phyloP scores from a whole-genome alignment of 306 rosid genomes.

The Glycine soja region DNA sequence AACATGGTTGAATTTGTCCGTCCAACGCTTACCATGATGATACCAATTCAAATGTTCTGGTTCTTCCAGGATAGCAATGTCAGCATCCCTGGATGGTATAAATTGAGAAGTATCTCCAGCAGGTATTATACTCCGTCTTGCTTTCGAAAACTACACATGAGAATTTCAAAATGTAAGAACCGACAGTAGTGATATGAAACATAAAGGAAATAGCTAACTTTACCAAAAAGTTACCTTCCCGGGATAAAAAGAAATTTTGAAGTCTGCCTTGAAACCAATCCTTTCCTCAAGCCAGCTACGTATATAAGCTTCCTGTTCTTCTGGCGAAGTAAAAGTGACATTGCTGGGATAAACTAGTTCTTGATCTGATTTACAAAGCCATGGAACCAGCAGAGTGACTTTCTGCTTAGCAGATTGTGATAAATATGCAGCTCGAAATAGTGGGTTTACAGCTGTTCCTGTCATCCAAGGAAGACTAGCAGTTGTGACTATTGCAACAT shows the following conservation, averaged over 20 bases:
- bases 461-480: constrained; percentile 99
- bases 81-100: constrained; percentile 89
- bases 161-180: constrained; percentile 46
- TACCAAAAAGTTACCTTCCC: constrained; percentile 74
- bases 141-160: constrained; percentile 74
- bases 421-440: constrained; percentile 96
- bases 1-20: constrained; percentile 94
- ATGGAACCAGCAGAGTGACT: constrained; percentile 93
- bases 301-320: constrained; percentile 89
- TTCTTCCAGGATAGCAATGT: constrained; percentile 95
- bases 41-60: constrained; percentile 99
- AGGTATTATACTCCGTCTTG: constrained; percentile 89
- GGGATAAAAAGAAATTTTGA: constrained; percentile 93
- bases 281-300: constrained; percentile 99
- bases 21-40: constrained; percentile 97
- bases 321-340: constrained; percentile 85
- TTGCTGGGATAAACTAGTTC: constrained; percentile 83
- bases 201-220: constrained; percentile 38
- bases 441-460: constrained; percentile 96
- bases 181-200: constrained; percentile 30
- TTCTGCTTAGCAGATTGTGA: constrained; percentile 78
- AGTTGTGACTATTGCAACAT: constrained; percentile 95
- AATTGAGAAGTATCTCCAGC: constrained; percentile 97
- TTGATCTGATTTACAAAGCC: constrained; percentile 96
- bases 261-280: constrained; percentile 88